Base-by-base conservation (phyloP, 192 early-diverging fungal genomes). In the Radiomyces spectabilis region DNA sequence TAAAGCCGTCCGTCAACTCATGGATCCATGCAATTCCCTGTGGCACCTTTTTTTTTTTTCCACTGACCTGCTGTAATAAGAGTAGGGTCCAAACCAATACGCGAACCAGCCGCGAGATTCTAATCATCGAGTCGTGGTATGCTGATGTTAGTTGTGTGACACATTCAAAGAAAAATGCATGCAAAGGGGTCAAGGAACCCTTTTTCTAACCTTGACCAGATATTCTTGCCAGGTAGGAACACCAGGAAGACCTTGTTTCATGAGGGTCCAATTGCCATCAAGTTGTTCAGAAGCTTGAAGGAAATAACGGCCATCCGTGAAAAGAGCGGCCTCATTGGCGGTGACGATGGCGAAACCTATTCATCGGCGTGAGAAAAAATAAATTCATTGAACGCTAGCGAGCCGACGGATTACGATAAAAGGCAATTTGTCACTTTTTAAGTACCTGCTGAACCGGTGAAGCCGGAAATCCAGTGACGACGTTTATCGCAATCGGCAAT, bases 281-380 rank as follows among this genome's bases (percentile, higher is more conserved):
- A 98, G 76, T 71, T 98, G 91, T 66, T 90, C 73, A 2, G 85
- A 81, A 12, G 94, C 96, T 65, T 98, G 96, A 56, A 98, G 71
- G 73, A 93, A 97, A 84, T 98, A 98, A 43, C 96, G 82, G 4
- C 96, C 96, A 66, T 98, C 96, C 5, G 96, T 98, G 65, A 94
- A 98, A 43, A 98, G 78, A 25, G 87, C 84, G 44, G 93, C 93
- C 45, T 79, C 63, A 32, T 86, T 79, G 27, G 67, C 40, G 2
- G 91, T 87, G 15, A 98, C 82, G 35, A 98, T 81, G 5, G 94
- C 96, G 45, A 86, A 82, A 29, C 89, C 86, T 80, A 51, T 15
- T 8, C 27, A 38, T 27, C 24, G 30, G 45, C 35, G 53, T 53
- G 44, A 33, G 51, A 53, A 59, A 38, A 53, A 34, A 18, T 10